phyloP scores from a whole-genome alignment of 805 yeast genomes.

The Torulaspora franciscae region DNA sequence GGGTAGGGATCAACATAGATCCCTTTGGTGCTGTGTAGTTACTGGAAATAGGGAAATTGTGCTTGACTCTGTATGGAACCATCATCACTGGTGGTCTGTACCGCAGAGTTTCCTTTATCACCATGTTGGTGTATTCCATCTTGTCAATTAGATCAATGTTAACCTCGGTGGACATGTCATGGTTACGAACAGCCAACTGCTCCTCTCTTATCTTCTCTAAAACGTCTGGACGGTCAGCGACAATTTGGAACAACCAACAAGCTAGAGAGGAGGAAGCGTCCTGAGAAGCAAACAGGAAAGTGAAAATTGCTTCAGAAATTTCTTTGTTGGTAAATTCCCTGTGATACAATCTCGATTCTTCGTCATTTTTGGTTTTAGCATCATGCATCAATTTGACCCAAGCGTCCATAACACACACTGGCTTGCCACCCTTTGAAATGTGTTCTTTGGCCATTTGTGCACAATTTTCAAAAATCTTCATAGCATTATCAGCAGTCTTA shows the following conservation, averaged over 20 bases:
- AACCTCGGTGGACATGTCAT: constrained; percentile 61
- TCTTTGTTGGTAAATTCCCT: constrained; percentile 87
- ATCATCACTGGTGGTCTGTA: constrained; percentile 96
- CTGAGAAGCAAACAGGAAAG: constrained; percentile 95
- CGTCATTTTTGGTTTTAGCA: constrained; percentile 46
- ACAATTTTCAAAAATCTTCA: constrained; percentile 85
- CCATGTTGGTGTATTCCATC: constrained; percentile 86
- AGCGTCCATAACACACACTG: constrained; percentile 89
- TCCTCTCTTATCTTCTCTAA: constrained; percentile 83
- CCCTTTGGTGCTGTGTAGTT: constrained; percentile 94
- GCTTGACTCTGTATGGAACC: constrained; percentile 95
- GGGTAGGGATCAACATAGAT: constrained; percentile 91
- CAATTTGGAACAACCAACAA: constrained; percentile 96
- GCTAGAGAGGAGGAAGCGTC: constrained; percentile 97
- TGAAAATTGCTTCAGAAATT: constrained; percentile 93
- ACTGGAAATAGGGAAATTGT: constrained; percentile 75
- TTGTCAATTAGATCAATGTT: constrained; percentile 69
- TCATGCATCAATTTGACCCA: constrained; percentile 87
- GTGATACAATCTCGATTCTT: constrained; percentile 54
- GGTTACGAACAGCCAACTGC: constrained; percentile 75
- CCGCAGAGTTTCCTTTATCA: constrained; percentile 86
- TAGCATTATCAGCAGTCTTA: constrained; percentile 86
- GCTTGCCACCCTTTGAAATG: constrained; percentile 69
- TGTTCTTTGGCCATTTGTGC: constrained; percentile 82
- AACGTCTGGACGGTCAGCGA: constrained; percentile 93